These are phyloP conservation scores for Pterocarpus macrocarpus DNA, from an alignment of 306 rosid genomes.

Conservation along the genomic window DNA sequence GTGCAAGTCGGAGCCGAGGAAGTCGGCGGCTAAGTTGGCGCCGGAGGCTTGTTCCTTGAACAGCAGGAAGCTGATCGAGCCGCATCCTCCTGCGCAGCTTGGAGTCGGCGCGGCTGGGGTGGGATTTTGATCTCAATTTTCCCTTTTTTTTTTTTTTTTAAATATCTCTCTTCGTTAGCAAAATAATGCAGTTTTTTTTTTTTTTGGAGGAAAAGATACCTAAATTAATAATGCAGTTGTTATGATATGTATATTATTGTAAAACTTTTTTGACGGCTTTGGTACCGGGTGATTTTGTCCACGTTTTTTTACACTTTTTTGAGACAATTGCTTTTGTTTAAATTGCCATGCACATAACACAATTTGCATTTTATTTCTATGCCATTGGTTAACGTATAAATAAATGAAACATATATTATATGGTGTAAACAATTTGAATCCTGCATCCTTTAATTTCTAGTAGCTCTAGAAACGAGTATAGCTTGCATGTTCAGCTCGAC, in stretches of 20 bases:
- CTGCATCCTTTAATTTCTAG: too few relatives aligned
- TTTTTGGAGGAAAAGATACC: too few relatives aligned
- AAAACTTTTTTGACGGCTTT: conserved; percentile 1
- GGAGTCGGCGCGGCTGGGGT: conserved; percentile 87
- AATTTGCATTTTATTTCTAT: too few relatives aligned
- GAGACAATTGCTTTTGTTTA: too few relatives aligned
- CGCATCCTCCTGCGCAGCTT: conserved; percentile 56
- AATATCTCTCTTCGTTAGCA: background rate
- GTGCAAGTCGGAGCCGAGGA: conserved; percentile 97
- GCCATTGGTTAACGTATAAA: too few relatives aligned
- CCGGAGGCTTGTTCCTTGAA: conserved; percentile 90
- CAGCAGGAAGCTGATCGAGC: conserved; percentile 60
- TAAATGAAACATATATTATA: too few relatives aligned
- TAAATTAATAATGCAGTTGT: background rate
- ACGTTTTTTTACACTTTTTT: too few relatives aligned
- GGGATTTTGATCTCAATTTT: conserved; percentile 66
- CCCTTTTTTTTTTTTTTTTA: conserved; percentile 2
- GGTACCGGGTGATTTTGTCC: background rate
- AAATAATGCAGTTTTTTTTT: background rate
- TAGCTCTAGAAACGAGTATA: too few relatives aligned
- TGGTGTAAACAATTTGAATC: too few relatives aligned
- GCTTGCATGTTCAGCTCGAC: too few relatives aligned
- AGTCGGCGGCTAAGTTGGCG: conserved; percentile 68
- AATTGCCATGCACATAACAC: too few relatives aligned
- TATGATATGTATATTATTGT: conserved; percentile 22